Evolutionary conservation across 495 filamentous ascomycete genomes (phyloP).

Genomic region (Cercophora sp.): DNA sequence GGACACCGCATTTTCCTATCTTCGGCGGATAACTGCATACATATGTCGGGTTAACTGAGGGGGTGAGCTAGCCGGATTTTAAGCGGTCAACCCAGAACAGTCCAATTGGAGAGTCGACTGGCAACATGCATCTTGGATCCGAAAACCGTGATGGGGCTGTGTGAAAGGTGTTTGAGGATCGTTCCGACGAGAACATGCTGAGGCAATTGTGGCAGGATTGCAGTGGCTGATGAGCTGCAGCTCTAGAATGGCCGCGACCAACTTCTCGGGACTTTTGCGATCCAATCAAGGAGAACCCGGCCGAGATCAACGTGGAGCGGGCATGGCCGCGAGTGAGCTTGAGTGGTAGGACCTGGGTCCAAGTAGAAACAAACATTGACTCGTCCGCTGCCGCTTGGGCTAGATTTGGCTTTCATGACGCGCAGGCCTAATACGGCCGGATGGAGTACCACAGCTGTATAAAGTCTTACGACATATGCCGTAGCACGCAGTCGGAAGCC

Average conservation of each 20-base stretch:
- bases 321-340: not conserved
- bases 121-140: constrained; percentile 10
- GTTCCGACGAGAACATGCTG: not conserved
- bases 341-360: constrained; percentile 2
- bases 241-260: constrained; percentile 4
- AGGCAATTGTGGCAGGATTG: constrained; percentile 14
- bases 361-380: not conserved
- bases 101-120: constrained; percentile 16
- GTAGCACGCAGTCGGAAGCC: constrained; percentile 15
- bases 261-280: constrained; percentile 12
- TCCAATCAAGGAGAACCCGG: constrained; percentile 7
- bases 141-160: constrained; percentile 2
- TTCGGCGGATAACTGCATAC: constrained; percentile 30
- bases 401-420: not conserved
- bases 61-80: constrained; percentile 24
- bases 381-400: not conserved
- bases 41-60: constrained; percentile 24
- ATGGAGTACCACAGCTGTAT: not conserved
- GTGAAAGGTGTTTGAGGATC: constrained; percentile 2
- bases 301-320: not conserved
- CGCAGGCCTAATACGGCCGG: constrained; percentile 5
- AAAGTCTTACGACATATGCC: constrained; percentile 20
- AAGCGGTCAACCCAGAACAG: constrained; percentile 2
- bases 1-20: constrained; percentile 26
- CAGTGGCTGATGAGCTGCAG: constrained; percentile 10